A percentile compares a stretch with the other conserved stretches of the same genome.
These are phyloP conservation scores for Metschnikowia matae DNA, from an alignment of 805 yeast genomes.

Conservation along the genomic window DNA sequence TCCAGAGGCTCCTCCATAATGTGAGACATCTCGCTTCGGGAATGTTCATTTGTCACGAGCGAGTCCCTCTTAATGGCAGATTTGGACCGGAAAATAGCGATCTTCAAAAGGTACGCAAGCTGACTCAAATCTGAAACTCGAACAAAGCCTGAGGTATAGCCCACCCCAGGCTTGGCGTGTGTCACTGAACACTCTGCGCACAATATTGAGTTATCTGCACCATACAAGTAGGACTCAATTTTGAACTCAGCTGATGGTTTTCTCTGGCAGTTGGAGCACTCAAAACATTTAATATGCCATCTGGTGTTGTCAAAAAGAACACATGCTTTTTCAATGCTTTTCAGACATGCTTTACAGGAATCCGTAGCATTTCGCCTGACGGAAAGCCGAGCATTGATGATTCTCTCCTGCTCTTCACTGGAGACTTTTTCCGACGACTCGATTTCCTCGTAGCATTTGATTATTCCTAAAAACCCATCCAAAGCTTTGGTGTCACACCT, in stretches of 20 bases:
- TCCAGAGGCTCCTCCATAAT: conserved; percentile 17
- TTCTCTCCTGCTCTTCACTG: conserved; percentile 8
- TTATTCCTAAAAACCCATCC: conserved; percentile 55
- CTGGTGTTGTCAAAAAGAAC: conserved; percentile 54
- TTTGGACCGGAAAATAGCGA: conserved; percentile 74
- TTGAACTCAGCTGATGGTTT: conserved; percentile 12
- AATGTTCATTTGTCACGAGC: conserved; percentile 4
- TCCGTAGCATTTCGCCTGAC: conserved; percentile 67
- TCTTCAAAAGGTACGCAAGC: conserved; percentile 69
- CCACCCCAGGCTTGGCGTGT: conserved; percentile 25
- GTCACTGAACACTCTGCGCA: conserved; percentile 64
- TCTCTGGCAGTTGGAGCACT: conserved; percentile 57
- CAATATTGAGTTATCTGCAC: conserved; percentile 30
- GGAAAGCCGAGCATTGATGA: conserved; percentile 26
- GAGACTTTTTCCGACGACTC: conserved; percentile 10
- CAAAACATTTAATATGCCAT: conserved; percentile 80
- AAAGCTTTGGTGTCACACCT: conserved; percentile 58
- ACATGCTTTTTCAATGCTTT: conserved; percentile 84
- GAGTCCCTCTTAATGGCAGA: conserved; percentile 46
- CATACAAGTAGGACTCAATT: conserved; percentile 14
- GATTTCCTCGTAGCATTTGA: conserved; percentile 33
- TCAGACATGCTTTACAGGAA: conserved; percentile 64
- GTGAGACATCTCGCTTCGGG: conserved; percentile 13
- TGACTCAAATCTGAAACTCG: conserved; percentile 69
- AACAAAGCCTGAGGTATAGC: conserved; percentile 45